These are phyloP conservation scores for Yamadazyma triangularis DNA, from an alignment of 1,139 yeast genomes.

Conservation along the genomic window DNA sequence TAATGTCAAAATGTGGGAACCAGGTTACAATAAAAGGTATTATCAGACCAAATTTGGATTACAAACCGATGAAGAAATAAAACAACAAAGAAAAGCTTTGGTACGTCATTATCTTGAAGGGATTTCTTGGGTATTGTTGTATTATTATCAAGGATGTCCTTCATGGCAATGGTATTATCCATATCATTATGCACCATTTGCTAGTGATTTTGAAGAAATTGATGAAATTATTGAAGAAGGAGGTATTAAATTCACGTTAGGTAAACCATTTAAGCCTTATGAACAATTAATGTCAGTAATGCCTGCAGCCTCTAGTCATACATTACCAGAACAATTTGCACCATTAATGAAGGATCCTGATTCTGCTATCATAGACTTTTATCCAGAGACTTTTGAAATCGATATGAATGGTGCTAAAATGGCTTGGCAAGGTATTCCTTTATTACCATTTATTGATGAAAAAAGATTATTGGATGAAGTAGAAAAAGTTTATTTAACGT, in stretches of 20 bases:
- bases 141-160: slow-evolving; percentile 96
- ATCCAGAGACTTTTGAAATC: slow-evolving; percentile 82
- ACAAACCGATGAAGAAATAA: slow-evolving; percentile 50
- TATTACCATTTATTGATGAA: slow-evolving; percentile 88
- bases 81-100: slow-evolving; percentile 52
- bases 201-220: slow-evolving; percentile 71
- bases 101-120: slow-evolving; percentile 85
- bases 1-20: slow-evolving; percentile 71
- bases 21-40: slow-evolving; percentile 82
- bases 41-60: slow-evolving; percentile 72
- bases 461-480: slow-evolving; percentile 65
- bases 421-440: slow-evolving; percentile 94
- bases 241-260: slow-evolving; percentile 59
- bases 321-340: slow-evolving; percentile 78
- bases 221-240: slow-evolving; percentile 42
- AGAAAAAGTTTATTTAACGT: slow-evolving; percentile 53
- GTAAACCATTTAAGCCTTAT: slow-evolving; percentile 85
- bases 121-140: slow-evolving; percentile 87
- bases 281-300: slow-evolving; percentile 97
- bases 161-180: slow-evolving; percentile 99
- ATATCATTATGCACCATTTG: slow-evolving; percentile 97
- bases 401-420: slow-evolving; percentile 95
- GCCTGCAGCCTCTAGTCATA: slow-evolving; percentile 96
- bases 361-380: slow-evolving; percentile 86
- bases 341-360: slow-evolving; percentile 76